A percentile compares a stretch with the other conserved stretches of the same genome.
phyloP scores from a whole-genome alignment of 768 basidiomycete species.

The Gymnopilus junonius region DNA sequence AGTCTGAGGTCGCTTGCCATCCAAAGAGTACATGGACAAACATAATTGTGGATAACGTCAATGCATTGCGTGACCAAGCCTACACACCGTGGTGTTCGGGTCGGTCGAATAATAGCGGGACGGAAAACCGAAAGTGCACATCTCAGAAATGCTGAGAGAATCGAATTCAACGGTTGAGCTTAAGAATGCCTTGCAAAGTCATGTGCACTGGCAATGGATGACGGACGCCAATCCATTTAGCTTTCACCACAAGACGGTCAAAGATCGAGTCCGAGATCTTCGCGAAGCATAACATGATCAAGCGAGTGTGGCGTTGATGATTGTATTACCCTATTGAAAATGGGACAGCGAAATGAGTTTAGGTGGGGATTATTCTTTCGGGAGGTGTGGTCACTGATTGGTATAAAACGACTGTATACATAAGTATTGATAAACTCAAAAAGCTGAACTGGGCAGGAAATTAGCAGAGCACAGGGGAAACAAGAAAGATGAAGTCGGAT shows the following conservation, averaged over 20 bases:
- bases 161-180: not conserved
- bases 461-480: not conserved
- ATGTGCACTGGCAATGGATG: not conserved
- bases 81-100: slow-evolving; percentile 10
- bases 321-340: not conserved
- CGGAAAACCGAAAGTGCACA: not conserved
- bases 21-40: not conserved
- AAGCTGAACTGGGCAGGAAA: not conserved
- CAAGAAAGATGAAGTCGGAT: not conserved
- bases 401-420: not conserved
- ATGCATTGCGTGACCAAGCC: not conserved
- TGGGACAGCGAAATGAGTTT: not conserved
- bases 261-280: slow-evolving; percentile 10
- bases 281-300: not conserved
- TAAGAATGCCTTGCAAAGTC: not conserved
- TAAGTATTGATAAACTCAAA: not conserved
- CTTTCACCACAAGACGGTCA: not conserved
- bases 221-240: not conserved
- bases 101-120: not conserved
- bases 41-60: not conserved
- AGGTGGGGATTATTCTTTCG: not conserved
- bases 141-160: not conserved
- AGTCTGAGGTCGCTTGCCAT: not conserved
- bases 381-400: not conserved
- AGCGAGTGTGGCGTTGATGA: not conserved